Evolutionary conservation across 1,284 basidiomycete genomes (phyloP).

Genomic region (Sanghuangporus sanghuang): DNA sequence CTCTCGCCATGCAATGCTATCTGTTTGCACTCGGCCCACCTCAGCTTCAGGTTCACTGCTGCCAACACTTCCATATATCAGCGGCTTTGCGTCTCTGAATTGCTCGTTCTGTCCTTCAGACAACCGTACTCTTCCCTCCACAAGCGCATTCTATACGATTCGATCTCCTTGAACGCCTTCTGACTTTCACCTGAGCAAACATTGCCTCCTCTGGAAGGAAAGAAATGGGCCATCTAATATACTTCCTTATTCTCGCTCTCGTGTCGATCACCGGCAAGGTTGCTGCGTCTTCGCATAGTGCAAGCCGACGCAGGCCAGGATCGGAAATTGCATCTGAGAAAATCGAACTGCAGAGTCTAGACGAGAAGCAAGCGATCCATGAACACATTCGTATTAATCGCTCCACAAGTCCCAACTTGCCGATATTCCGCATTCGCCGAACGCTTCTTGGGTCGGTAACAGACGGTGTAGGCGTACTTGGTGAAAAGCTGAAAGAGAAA

Average conservation of each 20-base stretch:
- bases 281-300: not conserved
- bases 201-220: not conserved
- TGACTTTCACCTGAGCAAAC: not conserved
- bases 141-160: not conserved
- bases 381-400: not conserved
- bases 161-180: not conserved
- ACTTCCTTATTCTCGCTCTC: conserved; percentile 5
- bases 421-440: conserved; percentile 1
- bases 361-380: conserved; percentile 1
- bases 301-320: not conserved
- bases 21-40: not conserved
- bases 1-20: not conserved
- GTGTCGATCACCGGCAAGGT: not conserved
- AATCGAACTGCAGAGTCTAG: not conserved
- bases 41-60: not conserved
- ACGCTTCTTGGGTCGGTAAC: not conserved
- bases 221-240: not conserved
- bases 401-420: not conserved
- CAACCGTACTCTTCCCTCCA: not conserved
- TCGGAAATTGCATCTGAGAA: not conserved
- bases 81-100: not conserved
- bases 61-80: not conserved
- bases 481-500: not conserved
- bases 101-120: not conserved
- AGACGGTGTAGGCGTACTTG: not conserved